A percentile compares a stretch with the other conserved stretches of the same genome.
These are phyloP conservation scores for Tuber melanosporum DNA, from an alignment of 495 filamentous ascomycete species.

Conservation along the genomic window DNA sequence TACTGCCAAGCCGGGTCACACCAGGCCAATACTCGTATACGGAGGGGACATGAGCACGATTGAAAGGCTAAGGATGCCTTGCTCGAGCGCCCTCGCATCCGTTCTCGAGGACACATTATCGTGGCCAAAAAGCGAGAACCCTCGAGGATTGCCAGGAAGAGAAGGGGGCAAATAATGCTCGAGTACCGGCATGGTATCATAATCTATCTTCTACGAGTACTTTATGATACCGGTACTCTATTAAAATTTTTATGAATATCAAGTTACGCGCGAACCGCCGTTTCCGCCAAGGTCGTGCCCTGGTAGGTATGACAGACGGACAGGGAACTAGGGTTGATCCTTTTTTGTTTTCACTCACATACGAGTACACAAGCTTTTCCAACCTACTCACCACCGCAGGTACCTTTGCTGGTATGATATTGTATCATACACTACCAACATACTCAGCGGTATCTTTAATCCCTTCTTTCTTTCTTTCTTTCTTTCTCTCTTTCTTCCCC, in stretches of 20 bases:
- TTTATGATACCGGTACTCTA: too few relatives aligned
- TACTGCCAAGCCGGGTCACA: neutral
- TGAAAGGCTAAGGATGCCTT: neutral
- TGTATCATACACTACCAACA: too few relatives aligned
- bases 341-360: neutral
- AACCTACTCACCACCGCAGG: neutral
- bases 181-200: too few relatives aligned
- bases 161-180: neutral
- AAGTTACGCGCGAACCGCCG: constrained; percentile 1
- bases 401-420: too few relatives aligned
- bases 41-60: neutral
- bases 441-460: neutral
- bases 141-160: neutral
- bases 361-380: neutral
- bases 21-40: neutral
- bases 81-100: too few relatives aligned
- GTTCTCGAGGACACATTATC: neutral
- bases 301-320: neutral
- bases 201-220: neutral
- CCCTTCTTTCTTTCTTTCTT: too few relatives aligned
- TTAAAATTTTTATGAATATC: neutral
- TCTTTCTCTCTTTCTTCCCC: too few relatives aligned
- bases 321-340: neutral
- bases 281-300: neutral
- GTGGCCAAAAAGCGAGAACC: neutral